Evolutionary conservation across 306 rosid genomes (phyloP).

Genomic region (Adenanthera pavonina): DNA sequence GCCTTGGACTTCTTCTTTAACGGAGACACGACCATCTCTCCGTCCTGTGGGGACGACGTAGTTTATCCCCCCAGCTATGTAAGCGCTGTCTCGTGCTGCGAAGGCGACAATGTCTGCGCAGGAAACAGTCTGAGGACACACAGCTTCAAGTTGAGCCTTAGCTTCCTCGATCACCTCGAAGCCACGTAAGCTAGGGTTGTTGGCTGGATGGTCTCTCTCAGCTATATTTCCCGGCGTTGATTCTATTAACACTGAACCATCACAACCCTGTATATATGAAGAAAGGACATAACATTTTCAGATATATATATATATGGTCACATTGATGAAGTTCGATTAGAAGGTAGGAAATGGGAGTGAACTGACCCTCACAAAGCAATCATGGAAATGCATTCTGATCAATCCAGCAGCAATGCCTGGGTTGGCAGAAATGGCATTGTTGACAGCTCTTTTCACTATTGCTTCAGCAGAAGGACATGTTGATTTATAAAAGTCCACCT

Average conservation of each 20-base stretch:
- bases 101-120: not conserved
- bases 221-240: conserved; percentile 42
- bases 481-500: not conserved
- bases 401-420: not conserved
- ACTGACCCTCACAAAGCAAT: conserved; percentile 52
- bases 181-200: conserved; percentile 39
- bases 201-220: conserved; percentile 52
- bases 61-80: not conserved
- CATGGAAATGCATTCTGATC: conserved; percentile 46
- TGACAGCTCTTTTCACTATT: not conserved
- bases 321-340: too few species aligned
- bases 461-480: not conserved
- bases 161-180: conserved; percentile 55
- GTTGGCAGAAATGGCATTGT: not conserved
- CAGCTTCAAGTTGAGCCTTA: conserved; percentile 42
- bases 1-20: not conserved
- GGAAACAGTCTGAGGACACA: conserved; percentile 44
- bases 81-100: not conserved
- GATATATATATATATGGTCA: not conserved
- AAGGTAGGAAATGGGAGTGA: not conserved
- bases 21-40: conserved; percentile 1
- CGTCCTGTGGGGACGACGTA: not conserved
- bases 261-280: conserved; percentile 43
- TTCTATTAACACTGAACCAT: conserved; percentile 44
- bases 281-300: not conserved